phyloP scores from a whole-genome alignment of 2,329 filamentous ascomycete species.

The Beauveria asiatica region DNA sequence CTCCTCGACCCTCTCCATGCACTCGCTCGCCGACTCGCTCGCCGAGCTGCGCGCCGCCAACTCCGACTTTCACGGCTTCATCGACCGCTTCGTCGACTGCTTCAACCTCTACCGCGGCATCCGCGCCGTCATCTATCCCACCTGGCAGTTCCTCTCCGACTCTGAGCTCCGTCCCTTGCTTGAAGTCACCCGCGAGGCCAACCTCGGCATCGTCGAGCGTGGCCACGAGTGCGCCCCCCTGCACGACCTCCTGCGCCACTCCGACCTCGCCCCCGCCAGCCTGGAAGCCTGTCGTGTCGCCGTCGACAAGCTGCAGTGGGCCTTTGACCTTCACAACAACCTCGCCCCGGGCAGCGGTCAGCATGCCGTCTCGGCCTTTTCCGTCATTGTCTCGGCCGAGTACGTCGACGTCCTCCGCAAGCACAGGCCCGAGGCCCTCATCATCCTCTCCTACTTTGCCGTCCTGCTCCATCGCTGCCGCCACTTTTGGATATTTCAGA shows the following conservation, averaged over 20 bases:
- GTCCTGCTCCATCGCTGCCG: conserved; percentile 29
- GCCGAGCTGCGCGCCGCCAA: conserved; percentile 26
- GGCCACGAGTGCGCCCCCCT: conserved; percentile 9
- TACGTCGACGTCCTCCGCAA: conserved; percentile 28
- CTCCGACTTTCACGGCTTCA: conserved; percentile 15
- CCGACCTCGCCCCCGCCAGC: conserved; percentile 9
- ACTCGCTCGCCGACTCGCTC: conserved; percentile 40
- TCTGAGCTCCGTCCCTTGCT: conserved; percentile 11
- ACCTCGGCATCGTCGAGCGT: conserved; percentile 2
- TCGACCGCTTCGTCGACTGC: conserved; percentile 12
- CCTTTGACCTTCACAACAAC: conserved; percentile 13
- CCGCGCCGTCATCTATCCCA: conserved; percentile 10
- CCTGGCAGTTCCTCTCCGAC: conserved; percentile 11
- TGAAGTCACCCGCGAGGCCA: conserved; percentile 8
- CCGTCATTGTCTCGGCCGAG: conserved; percentile 15
- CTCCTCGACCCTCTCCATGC: conserved; percentile 34
- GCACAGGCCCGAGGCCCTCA: conserved; percentile 30
- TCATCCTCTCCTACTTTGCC: conserved; percentile 33
- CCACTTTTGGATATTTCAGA: conserved; percentile 25
- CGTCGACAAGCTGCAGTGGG: conserved; percentile 12
- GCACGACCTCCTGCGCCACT: not conserved
- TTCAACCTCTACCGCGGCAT: conserved; percentile 12
- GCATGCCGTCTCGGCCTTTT: conserved; percentile 14
- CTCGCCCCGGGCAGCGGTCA: conserved; percentile 1
- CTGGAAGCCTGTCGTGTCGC: conserved; percentile 13